Base-by-base conservation (phyloP, 1,284 basidiomycete species). In the Melampsora medusae region DNA sequence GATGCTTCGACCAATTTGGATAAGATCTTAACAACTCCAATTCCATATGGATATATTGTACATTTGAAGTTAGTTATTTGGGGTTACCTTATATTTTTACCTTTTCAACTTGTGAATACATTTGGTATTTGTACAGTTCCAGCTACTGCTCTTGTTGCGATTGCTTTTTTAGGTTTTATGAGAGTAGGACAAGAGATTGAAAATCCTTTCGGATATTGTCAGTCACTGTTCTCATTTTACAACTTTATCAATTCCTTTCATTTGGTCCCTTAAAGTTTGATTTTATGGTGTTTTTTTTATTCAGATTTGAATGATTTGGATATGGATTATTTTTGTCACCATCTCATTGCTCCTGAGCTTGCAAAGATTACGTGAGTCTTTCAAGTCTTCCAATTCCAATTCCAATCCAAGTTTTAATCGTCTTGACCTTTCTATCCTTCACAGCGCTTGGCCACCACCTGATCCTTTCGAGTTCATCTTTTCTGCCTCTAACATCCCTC, bases 311-410 rank as follows among this genome's bases (percentile, higher is more conserved):
- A 73, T 35, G 71, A 73, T 28, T 48, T 73, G 62, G 71, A 73
- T 53, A 66, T 73, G 64, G 71, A 73, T 46, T 64, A 73, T 49
- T 73, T 73, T 60, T 73, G 71, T 22, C 71, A 73, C 25, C 53
- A 73, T 50, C 48, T 73, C 9, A 73, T 73, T 46, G 61, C 42
- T 19, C 70, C 61, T 48, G 70, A 73, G 28, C 56, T 65, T 19
- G 48, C 49, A 4, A 64, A 73, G 35, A 66, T 73, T 0, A 66
- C 71, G 71, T 73, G 28, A 35, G 69, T 66, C 19, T 73, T 64
- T 35, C 9, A 42, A 42, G 14, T 42, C 42, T 42, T 42, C 42
- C 0, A 38, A 38, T 14, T 42, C 42, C 14, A 42, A 42, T 42
- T 42, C 14, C 12, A 14, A 50, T 67, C 14, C 66, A 59, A 31